Percentiles rank a stretch among this genome's conserved stretches.
Evolutionary conservation across 1,284 basidiomycete genomes (phyloP).

Genomic region (Ganoderma sp.): DNA sequence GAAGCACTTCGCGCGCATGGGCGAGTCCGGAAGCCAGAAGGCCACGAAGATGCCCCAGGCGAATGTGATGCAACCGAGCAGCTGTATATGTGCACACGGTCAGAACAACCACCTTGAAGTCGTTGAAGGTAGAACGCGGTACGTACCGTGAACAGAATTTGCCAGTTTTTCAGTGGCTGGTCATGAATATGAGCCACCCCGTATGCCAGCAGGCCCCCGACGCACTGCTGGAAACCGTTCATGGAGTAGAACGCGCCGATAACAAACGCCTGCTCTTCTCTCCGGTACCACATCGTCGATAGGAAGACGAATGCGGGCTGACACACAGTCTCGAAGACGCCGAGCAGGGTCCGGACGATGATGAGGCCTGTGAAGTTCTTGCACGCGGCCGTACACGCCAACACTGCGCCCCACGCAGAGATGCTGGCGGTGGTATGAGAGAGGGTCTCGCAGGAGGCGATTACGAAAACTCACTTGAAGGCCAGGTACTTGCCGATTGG

Average conservation of each 20-base stretch:
- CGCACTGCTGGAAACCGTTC: conserved; percentile 60
- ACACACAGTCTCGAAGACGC: conserved; percentile 56
- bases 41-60: conserved; percentile 56
- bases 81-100: conserved; percentile 38
- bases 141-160: conserved; percentile 54
- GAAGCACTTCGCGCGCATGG: conserved; percentile 56
- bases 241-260: conserved; percentile 57
- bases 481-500: conserved; percentile 56
- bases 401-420: conserved; percentile 53
- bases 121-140: too few relatives aligned
- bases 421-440: conserved; percentile 41
- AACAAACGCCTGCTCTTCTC: conserved; percentile 56
- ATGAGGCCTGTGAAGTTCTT: conserved; percentile 53
- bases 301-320: conserved; percentile 54
- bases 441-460: not conserved
- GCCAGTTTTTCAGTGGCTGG: conserved; percentile 55
- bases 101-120: not conserved
- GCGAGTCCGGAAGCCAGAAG: conserved; percentile 58
- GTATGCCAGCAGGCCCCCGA: conserved; percentile 58
- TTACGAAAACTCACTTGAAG: conserved; percentile 45
- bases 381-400: conserved; percentile 56
- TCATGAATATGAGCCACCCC: conserved; percentile 54
- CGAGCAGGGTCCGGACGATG: conserved; percentile 54
- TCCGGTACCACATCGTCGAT: conserved; percentile 59
- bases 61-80: conserved; percentile 53